Percentiles rank a stretch among this genome's conserved stretches.
These are phyloP conservation scores for Babesia divergens DNA, from an alignment of 169 alveolate species.

Conservation along the genomic window DNA sequence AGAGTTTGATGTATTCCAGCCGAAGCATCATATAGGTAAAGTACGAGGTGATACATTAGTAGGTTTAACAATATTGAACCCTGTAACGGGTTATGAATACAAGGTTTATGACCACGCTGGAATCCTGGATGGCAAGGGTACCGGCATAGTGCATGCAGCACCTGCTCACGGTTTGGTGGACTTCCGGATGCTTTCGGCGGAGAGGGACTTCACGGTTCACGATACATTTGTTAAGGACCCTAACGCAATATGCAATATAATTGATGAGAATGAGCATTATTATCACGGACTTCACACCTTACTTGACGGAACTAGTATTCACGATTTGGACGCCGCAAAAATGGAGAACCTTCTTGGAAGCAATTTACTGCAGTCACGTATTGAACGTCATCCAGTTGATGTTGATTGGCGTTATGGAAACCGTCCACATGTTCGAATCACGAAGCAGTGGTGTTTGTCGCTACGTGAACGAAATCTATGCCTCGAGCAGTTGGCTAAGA, in stretches of 20 bases:
- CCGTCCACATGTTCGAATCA: slow-evolving; percentile 38
- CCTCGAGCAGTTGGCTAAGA: slow-evolving; percentile 28
- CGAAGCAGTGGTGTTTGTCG: slow-evolving; percentile 53
- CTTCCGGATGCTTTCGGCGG: slow-evolving; percentile 16
- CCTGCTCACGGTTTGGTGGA: slow-evolving; percentile 62
- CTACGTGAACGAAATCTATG: slow-evolving; percentile 17
- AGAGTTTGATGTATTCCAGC: background rate
- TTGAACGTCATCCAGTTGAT: slow-evolving; percentile 28
- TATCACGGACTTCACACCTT: slow-evolving; percentile 32
- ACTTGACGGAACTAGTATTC: slow-evolving; percentile 31
- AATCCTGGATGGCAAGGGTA: slow-evolving; percentile 18
- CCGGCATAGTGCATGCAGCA: slow-evolving; percentile 60
- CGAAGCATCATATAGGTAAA: slow-evolving; percentile 5
- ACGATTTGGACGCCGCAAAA: slow-evolving; percentile 19
- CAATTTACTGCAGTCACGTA: slow-evolving; percentile 7
- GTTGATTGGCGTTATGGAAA: slow-evolving; percentile 56
- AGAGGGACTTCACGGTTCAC: background rate
- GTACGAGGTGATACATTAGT: slow-evolving; percentile 15
- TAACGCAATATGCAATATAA: slow-evolving; percentile 24
- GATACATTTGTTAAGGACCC: slow-evolving; percentile 4
- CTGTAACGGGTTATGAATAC: slow-evolving; percentile 23
- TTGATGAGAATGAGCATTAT: slow-evolving; percentile 49
- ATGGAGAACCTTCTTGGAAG: slow-evolving; percentile 21
- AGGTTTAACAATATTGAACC: slow-evolving; percentile 17
- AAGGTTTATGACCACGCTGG: slow-evolving; percentile 29